These are phyloP conservation scores for Lagenidium giganteum DNA, from an alignment of 352 stramenopile genomes.

Conservation along the genomic window DNA sequence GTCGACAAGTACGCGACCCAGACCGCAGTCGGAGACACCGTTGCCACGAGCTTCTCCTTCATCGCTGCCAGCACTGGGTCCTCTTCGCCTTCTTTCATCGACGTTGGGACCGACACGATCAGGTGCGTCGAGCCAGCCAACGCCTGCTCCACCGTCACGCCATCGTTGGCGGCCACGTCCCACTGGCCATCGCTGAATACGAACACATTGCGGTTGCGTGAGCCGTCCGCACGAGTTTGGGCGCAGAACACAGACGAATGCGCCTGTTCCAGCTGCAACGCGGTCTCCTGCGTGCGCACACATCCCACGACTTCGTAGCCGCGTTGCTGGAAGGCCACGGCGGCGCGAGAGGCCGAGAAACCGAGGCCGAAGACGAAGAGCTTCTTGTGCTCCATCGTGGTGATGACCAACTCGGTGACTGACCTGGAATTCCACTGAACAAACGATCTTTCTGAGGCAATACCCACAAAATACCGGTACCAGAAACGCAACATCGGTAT, in stretches of 20 bases:
- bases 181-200: slow-evolving; percentile 74
- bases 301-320: slow-evolving; percentile 75
- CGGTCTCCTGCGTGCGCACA: slow-evolving; percentile 49
- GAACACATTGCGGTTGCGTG: slow-evolving; percentile 51
- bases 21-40: slow-evolving; percentile 36
- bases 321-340: slow-evolving; percentile 45
- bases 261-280: slow-evolving; percentile 26
- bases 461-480: too few relatives aligned
- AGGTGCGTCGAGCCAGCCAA: slow-evolving; percentile 68
- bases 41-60: slow-evolving; percentile 28
- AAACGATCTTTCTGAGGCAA: too few relatives aligned
- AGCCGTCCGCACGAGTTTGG: too few relatives aligned
- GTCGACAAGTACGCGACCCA: slow-evolving; percentile 91
- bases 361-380: slow-evolving; percentile 89
- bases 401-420: too few relatives aligned
- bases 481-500: too few relatives aligned
- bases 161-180: slow-evolving; percentile 24
- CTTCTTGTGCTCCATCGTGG: slow-evolving; percentile 18
- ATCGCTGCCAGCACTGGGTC: slow-evolving; percentile 73
- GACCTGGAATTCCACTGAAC: too few relatives aligned
- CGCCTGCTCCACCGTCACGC: slow-evolving; percentile 30
- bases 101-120: slow-evolving; percentile 64
- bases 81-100: slow-evolving; percentile 30
- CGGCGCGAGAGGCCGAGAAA: slow-evolving; percentile 75
- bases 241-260: slow-evolving; percentile 38